These are phyloP conservation scores for Candida ipomoeae DNA, from an alignment of 805 yeast species.

Conservation along the genomic window DNA sequence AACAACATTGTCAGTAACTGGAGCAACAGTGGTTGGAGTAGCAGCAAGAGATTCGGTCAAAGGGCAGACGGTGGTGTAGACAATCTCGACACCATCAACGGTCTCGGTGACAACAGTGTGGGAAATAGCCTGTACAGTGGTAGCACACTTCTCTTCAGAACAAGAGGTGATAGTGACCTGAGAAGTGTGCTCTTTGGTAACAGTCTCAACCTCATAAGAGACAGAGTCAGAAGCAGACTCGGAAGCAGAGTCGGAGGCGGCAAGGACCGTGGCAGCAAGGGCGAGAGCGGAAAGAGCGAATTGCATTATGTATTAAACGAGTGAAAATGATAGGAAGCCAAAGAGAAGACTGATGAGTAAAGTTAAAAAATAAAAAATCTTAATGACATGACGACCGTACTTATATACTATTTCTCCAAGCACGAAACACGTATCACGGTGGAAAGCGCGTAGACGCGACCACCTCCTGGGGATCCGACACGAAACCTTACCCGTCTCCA, in stretches of 20 bases:
- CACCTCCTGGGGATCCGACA: not conserved
- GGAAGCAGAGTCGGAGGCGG: conserved; percentile 14
- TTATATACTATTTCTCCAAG: not conserved
- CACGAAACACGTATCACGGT: not conserved
- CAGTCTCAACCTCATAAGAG: conserved; percentile 15
- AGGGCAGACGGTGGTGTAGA: conserved; percentile 20
- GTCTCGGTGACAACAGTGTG: conserved; percentile 22
- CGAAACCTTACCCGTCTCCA: not conserved
- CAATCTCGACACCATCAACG: conserved; percentile 23
- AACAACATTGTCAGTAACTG: conserved; percentile 7
- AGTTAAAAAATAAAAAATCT: not conserved
- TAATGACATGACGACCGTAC: not conserved
- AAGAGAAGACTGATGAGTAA: not conserved
- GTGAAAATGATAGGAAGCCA: not conserved
- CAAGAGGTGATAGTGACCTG: conserved; percentile 27
- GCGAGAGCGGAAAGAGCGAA: conserved; percentile 18
- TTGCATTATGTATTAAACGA: conserved; percentile 18
- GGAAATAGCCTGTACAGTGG: conserved; percentile 16
- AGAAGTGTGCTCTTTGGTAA: conserved; percentile 23
- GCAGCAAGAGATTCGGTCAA: conserved; percentile 15
- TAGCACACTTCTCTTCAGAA: conserved; percentile 19
- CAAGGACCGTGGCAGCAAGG: conserved; percentile 21
- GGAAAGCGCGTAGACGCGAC: not conserved
- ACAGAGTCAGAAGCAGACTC: conserved; percentile 6
- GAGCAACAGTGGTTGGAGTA: conserved; percentile 6